Base-by-base conservation (phyloP, 2,329 filamentous ascomycete species). In the Nannizziopsis barbatae region DNA sequence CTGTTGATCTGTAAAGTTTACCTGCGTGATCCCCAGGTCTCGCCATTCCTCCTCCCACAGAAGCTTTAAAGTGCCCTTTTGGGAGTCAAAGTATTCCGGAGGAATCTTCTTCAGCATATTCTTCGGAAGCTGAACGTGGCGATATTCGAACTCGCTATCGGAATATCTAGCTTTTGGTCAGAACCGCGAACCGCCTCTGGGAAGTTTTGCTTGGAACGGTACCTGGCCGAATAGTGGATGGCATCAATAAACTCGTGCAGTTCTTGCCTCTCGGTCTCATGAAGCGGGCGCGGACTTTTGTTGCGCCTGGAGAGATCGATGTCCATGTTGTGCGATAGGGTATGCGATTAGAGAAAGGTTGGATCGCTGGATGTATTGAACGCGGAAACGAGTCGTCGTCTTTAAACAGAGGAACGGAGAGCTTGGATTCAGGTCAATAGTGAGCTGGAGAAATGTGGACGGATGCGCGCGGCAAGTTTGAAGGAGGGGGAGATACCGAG, bases 31-130 rank as follows among this genome's bases (percentile, higher is more conserved):
- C 44, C 92, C 92, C 62, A 98, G 76, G 32, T 84, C 88, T 69
- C 92, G 82, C 92, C 92, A 98, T 71, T 98, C 92, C 57, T 96
- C 90, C 68, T 98, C 92, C 89, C 90, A 95, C 53, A 98, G 72
- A 57, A 98, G 73, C 73, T 96, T 98, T 67, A 98, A 71, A 5
- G 90, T 96, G 53, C 92, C 92, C 69, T 94, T 87, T 45, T 80
- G 73, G 44, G 81, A 76, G 67, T 95, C 89, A 63, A 94, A 90
- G 69, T 95, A 95, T 55, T 95, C 90, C 65, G 89, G 83, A 15
- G 92, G 92, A 58, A 98, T 96, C 36, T 80, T 84, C 71, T 96
- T 96, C 55, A 98, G 81, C 92, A 98, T 98, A 58, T 87, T 83
- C 71, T 98, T 98, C 38, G 92, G 92, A 27, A 98, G 80, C 68